Evolutionary conservation across 148 eudicot species (phyloP), one percentile per base, ranked within the genome.

Genomic region (Camellia japonica): DNA sequence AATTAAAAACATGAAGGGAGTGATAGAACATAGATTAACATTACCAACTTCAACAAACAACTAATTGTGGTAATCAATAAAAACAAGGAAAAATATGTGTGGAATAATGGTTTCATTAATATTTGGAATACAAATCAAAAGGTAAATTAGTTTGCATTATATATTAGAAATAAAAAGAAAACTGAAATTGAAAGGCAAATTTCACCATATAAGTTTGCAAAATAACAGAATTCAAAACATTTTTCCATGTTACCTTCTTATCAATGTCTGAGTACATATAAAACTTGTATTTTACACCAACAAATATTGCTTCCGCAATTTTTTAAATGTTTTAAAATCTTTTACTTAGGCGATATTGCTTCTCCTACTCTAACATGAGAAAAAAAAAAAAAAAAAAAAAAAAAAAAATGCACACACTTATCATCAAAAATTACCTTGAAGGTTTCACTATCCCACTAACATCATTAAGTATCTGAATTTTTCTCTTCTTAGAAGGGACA

Each of bases 361-460:
- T 30, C 38, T 30, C 38, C 38, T 30, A 30, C 38, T 30, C 38
- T 30, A 30, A 30, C 38, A 30, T 30, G 38, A 30, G 0, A 15
- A 60, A 15, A 15, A 18, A 15, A 16, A 68, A 42, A 56, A 38
- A 59, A 30, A 41, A 23, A 15, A 60, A 15, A 15, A 18, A 15
- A 16, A 68, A 42, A 56, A 38, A 59, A 30, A 41, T 18, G 1
- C 11, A 56, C 41, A 74, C 20, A 41, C 16, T 12, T 20, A 30
- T 54, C 62, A 38, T 75, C 3, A 66, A 10, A 66, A 71, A 13
- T 2, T 78, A 92, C 94, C 97, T 88, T 20, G 93, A 87, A 71
- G 94, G 91, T 79, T 55, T 86, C 52, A 91, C 83, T 55, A 88
- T 85, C n/a, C 97, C 97, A 18, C 66, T 80, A 55, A 90, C 81